Conservation (phyloP, 225 moss, liverwort and hornwort species). For the Sphagnum tenellum region DNA sequence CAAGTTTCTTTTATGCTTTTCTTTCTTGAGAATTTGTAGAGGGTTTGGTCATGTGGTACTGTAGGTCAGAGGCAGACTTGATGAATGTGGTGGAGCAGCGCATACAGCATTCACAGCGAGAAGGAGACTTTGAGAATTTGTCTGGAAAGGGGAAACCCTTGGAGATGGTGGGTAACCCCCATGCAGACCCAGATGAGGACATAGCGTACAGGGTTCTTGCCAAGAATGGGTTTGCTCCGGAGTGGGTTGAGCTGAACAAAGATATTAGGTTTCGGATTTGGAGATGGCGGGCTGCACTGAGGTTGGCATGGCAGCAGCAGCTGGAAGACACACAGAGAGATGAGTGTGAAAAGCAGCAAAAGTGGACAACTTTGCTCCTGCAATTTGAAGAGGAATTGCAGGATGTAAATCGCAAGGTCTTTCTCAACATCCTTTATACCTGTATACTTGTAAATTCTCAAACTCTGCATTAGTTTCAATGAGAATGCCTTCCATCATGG, state of each 20-base stretch:
- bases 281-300: slow-evolving; percentile 29
- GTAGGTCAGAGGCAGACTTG: slow-evolving; percentile 33
- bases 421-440: no score
- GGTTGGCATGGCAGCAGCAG: slow-evolving; percentile 19
- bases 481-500: no score
- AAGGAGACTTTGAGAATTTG: slow-evolving; percentile 44
- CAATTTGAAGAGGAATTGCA: slow-evolving; percentile 26
- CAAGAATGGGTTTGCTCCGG: slow-evolving; percentile 41
- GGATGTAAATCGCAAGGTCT: slow-evolving; percentile 44
- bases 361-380: slow-evolving; percentile 12
- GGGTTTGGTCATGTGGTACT: not conserved
- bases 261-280: slow-evolving; percentile 26
- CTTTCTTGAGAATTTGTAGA: not conserved
- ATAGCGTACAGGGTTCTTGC: slow-evolving; percentile 40
- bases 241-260: slow-evolving; percentile 59
- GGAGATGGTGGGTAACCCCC: slow-evolving; percentile 23
- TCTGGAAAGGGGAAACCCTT: slow-evolving; percentile 42
- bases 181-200: slow-evolving; percentile 42
- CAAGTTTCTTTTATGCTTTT: no score
- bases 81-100: slow-evolving; percentile 43
- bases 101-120: slow-evolving; percentile 29
- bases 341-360: slow-evolving; percentile 9
- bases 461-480: no score
- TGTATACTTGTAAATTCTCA: no score
- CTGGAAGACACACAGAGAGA: not conserved